Percentiles rank a stretch among this genome's conserved stretches.
These are phyloP conservation scores for Rosa lucieae DNA, from an alignment of 306 rosid genomes.

Conservation along the genomic window DNA sequence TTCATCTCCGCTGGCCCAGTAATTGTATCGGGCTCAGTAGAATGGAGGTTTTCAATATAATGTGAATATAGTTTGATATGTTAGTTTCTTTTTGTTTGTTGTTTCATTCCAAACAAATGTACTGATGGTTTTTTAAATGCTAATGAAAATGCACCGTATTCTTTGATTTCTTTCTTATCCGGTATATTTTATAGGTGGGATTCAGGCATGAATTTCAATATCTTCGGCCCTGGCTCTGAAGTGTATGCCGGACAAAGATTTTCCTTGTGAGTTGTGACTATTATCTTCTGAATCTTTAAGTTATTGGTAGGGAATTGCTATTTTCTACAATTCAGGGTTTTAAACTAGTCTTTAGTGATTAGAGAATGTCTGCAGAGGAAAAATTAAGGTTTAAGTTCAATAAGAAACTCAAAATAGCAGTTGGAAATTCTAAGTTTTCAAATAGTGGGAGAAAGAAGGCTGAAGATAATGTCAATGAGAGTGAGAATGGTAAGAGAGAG, in stretches of 20 bases:
- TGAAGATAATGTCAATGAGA: neutral
- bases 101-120: neutral
- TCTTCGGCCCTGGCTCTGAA: neutral
- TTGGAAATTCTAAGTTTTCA: constrained; percentile 18
- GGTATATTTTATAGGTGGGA: neutral
- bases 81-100: neutral
- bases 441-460: constrained; percentile 21
- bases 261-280: neutral
- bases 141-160: neutral
- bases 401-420: constrained; percentile 37
- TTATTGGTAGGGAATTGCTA: neutral
- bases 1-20: neutral
- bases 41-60: no score
- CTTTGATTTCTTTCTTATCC: neutral
- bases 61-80: neutral
- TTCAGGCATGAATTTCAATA: neutral
- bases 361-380: constrained; percentile 41
- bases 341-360: neutral
- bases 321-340: neutral
- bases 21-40: neutral
- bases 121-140: neutral
- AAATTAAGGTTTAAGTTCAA: constrained; percentile 31
- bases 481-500: constrained; percentile 23
- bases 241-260: neutral
- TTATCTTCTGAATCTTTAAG: neutral